phyloP scores from a whole-genome alignment of 352 stramenopile species.

The Globisporangium solare region DNA sequence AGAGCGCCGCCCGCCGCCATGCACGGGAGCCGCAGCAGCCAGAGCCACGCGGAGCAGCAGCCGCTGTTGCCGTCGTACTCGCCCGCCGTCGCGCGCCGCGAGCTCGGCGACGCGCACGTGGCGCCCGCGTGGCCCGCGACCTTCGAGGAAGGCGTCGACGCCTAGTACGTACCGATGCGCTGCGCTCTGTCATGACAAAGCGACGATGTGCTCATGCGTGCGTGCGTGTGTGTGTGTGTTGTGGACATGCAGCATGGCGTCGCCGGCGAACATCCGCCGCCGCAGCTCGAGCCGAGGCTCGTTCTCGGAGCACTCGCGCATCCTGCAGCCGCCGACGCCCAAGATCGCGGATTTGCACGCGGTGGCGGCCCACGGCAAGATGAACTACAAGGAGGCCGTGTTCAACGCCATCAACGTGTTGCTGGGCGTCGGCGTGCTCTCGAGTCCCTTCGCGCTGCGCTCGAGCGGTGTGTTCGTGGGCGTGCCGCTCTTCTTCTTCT shows the following conservation, averaged over 20 bases:
- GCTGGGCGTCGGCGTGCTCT: conserved; percentile 79
- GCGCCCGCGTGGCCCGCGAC: conserved; percentile 60
- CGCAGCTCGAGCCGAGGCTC: conserved; percentile 23
- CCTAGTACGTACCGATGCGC: conserved; percentile 21
- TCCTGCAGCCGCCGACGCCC: conserved; percentile 24
- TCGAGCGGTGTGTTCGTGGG: conserved; percentile 73
- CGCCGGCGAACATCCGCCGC: conserved; percentile 32
- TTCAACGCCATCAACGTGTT: conserved; percentile 88
- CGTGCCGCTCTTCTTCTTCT: conserved; percentile 74
- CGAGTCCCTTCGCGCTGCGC: conserved; percentile 77
- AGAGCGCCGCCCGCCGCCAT: conserved; percentile 5
- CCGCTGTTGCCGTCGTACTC: conserved; percentile 62
- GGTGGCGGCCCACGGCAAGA: conserved; percentile 35
- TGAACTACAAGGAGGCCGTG: conserved; percentile 67
- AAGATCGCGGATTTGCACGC: conserved; percentile 4
- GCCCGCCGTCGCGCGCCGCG: conserved; percentile 35
- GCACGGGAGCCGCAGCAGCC: conserved; percentile 55
- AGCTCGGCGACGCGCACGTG: conserved; percentile 20
- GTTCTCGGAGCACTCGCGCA: conserved; percentile 38
- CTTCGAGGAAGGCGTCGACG: conserved; percentile 65
- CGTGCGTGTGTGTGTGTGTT: conserved; percentile 1
- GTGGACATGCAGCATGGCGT: conserved; percentile 38
- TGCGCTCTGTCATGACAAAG: too few relatives aligned
- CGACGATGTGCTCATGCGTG: too few relatives aligned
- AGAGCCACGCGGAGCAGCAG: conserved; percentile 21